Conservation (phyloP, 331 rosid species). For the Rosa hybrid region DNA sequence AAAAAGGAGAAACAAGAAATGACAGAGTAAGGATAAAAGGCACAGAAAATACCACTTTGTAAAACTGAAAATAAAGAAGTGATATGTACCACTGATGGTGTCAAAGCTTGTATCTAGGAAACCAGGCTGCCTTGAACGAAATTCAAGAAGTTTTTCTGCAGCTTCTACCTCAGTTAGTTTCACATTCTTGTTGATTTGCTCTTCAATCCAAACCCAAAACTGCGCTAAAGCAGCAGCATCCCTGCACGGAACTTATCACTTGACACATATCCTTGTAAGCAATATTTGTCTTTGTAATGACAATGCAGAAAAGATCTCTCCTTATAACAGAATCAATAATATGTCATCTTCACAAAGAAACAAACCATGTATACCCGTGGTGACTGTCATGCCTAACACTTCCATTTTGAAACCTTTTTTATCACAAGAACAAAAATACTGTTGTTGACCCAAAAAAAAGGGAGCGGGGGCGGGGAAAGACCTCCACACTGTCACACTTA, state of each 20-base stretch:
- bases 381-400: neutral
- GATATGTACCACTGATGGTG: constrained; percentile 71
- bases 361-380: neutral
- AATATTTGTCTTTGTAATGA: neutral
- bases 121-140: constrained; percentile 84
- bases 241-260: constrained; percentile 49
- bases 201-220: constrained; percentile 95
- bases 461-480: too few species aligned
- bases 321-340: neutral
- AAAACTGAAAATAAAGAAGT: neutral
- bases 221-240: constrained; percentile 92
- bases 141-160: constrained; percentile 85
- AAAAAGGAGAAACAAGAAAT: neutral
- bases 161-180: constrained; percentile 76
- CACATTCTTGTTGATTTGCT: constrained; percentile 52
- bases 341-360: neutral
- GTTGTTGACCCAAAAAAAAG: neutral
- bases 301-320: constrained; percentile 1
- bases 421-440: neutral
- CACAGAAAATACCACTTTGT: too few species aligned
- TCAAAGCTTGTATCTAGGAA: constrained; percentile 94
- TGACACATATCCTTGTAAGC: constrained; percentile 20
- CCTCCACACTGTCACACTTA: neutral
- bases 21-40: neutral
- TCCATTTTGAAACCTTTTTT: neutral